Conservation (phyloP, 2,329 filamentous ascomycete genomes). For the Tolypocladium endophyticum region DNA sequence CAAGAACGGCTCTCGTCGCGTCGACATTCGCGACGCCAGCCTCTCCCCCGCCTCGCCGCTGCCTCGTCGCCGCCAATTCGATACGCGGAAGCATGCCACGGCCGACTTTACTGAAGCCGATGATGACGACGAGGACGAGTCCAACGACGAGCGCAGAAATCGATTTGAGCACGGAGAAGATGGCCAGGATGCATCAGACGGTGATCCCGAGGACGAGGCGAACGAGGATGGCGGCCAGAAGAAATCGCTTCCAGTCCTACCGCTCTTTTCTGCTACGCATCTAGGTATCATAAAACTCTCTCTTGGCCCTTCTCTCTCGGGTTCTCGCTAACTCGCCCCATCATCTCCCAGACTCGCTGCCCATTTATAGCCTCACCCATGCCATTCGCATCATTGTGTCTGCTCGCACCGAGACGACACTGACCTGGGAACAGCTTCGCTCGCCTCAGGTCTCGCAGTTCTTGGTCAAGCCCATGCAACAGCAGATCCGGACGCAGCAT, state of each 20-base stretch:
- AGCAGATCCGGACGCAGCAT: conserved; percentile 72
- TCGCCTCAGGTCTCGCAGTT: conserved; percentile 97
- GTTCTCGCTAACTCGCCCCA: conserved; percentile 3
- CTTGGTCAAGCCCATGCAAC: conserved; percentile 87
- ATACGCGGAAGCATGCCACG: conserved; percentile 37
- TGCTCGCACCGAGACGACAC: conserved; percentile 77
- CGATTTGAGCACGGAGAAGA: conserved; percentile 29
- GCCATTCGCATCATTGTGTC: conserved; percentile 77
- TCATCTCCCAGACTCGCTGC: conserved; percentile 58
- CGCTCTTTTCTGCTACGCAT: conserved; percentile 71
- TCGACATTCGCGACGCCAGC: conserved; percentile 16
- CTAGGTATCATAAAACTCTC: conserved; percentile 42
- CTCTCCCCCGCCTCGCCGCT: conserved; percentile 20
- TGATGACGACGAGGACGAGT: conserved; percentile 39
- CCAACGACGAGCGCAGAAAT: conserved; percentile 22
- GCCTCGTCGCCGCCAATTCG: conserved; percentile 14
- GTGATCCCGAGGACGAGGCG: conserved; percentile 39
- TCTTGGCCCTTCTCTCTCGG: not conserved
- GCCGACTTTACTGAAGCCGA: conserved; percentile 57
- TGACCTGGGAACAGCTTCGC: conserved; percentile 89
- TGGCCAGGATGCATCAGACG: conserved; percentile 30
- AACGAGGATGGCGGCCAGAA: conserved; percentile 23
- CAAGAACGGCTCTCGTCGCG: conserved; percentile 21
- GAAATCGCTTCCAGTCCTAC: conserved; percentile 39
- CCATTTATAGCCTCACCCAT: conserved; percentile 85